These are phyloP conservation scores for Agaricus sinodeliciosus DNA, from an alignment of 768 basidiomycete genomes.

Conservation along the genomic window DNA sequence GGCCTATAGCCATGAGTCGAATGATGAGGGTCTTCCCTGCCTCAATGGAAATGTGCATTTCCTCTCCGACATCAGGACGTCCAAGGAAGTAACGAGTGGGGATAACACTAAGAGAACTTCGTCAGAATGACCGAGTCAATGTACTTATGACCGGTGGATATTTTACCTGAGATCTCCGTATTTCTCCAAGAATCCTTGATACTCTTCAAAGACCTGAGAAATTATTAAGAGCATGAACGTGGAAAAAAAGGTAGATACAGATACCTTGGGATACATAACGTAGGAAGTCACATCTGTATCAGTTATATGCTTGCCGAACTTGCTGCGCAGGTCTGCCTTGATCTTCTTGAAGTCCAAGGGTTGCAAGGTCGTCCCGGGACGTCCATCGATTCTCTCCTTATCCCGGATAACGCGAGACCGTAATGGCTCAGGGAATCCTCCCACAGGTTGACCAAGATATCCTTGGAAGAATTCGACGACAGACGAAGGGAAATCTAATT, in stretches of 20 bases:
- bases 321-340: conserved; percentile 86
- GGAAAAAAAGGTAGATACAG: conserved; percentile 10
- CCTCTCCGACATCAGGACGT: conserved; percentile 86
- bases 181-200: conserved; percentile 89
- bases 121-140: conserved; percentile 6
- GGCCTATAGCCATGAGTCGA: conserved; percentile 91
- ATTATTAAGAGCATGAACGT: neutral
- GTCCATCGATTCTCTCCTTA: conserved; percentile 88
- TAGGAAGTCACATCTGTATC: conserved; percentile 92
- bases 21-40: conserved; percentile 96
- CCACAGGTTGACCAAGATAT: conserved; percentile 95
- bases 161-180: conserved; percentile 89
- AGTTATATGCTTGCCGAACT: conserved; percentile 92
- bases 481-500: conserved; percentile 95
- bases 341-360: conserved; percentile 95
- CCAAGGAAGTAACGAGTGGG: conserved; percentile 97
- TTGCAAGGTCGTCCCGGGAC: conserved; percentile 83
- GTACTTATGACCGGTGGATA: neutral
- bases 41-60: conserved; percentile 95
- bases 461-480: conserved; percentile 99
- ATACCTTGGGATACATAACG: conserved; percentile 97
- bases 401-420: conserved; percentile 88
- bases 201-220: conserved; percentile 90
- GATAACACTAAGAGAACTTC: conserved; percentile 55
- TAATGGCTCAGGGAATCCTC: conserved; percentile 97